phyloP scores from a whole-genome alignment of 495 filamentous ascomycete genomes.

The Penicillium alfredii region DNA sequence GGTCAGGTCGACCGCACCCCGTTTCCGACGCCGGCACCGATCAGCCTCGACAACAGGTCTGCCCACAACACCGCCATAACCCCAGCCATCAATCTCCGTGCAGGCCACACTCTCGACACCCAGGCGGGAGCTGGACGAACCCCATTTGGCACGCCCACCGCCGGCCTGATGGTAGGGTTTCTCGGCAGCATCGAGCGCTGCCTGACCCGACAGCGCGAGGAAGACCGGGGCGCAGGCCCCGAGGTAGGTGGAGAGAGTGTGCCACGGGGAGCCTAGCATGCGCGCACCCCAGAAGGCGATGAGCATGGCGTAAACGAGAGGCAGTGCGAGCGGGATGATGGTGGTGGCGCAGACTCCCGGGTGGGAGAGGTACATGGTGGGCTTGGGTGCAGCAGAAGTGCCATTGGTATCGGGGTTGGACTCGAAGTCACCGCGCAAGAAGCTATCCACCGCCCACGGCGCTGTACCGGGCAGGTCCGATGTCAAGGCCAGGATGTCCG shows the following conservation, averaged over 20 bases:
- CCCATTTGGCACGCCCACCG: conserved; percentile 77
- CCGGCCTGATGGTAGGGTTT: conserved; percentile 32
- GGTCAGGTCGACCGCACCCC: conserved; percentile 52
- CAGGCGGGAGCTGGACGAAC: conserved; percentile 53
- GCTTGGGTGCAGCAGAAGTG: conserved; percentile 21
- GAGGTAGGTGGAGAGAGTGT: conserved; percentile 66
- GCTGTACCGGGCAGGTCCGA: conserved; percentile 57
- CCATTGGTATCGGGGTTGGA: conserved; percentile 4
- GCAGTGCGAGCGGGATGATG: conserved; percentile 63
- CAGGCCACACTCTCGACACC: conserved; percentile 56
- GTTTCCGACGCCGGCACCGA: conserved; percentile 47
- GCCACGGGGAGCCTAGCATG: conserved; percentile 82
- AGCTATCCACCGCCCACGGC: conserved; percentile 45
- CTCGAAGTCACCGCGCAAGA: conserved; percentile 35
- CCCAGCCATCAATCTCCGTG: conserved; percentile 84
- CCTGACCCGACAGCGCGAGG: conserved; percentile 66
- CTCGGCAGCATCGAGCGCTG: conserved; percentile 57
- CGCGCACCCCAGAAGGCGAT: conserved; percentile 64
- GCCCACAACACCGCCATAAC: conserved; percentile 64
- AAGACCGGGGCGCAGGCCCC: conserved; percentile 72
- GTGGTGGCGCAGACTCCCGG: conserved; percentile 80
- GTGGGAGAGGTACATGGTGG: conserved; percentile 70
- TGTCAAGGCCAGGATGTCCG: conserved; percentile 75
- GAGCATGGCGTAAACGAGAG: conserved; percentile 61
- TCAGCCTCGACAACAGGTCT: conserved; percentile 39